These are phyloP conservation scores for Pseudogymnoascus sp. DNA, from an alignment of 2,329 filamentous ascomycete species.

Conservation along the genomic window DNA sequence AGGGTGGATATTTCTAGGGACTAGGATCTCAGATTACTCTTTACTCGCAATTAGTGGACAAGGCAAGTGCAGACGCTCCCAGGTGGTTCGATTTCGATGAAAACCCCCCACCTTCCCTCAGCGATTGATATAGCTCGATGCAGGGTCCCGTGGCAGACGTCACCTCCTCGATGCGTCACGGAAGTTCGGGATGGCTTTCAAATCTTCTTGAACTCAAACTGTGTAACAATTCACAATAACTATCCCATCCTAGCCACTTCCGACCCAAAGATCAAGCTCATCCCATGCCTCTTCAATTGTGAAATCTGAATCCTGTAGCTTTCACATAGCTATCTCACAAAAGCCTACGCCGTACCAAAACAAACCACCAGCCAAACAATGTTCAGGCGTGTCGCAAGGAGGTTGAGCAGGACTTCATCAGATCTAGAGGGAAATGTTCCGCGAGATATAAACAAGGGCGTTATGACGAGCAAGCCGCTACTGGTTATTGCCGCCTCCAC, in stretches of 20 bases:
- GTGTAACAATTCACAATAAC: background rate
- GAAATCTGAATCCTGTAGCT: background rate
- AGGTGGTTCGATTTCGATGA: background rate
- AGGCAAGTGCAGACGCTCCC: background rate
- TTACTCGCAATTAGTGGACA: background rate
- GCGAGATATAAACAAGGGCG: background rate
- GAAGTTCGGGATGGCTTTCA: too few species aligned
- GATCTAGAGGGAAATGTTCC: background rate
- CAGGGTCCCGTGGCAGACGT: background rate
- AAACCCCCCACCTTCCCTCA: background rate
- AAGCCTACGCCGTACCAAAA: background rate
- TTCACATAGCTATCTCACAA: background rate
- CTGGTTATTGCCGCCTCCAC: constrained; percentile 43
- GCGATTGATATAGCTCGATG: background rate
- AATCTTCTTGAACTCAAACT: background rate
- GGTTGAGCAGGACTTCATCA: background rate
- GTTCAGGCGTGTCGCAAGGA: background rate
- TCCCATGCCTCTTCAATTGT: background rate
- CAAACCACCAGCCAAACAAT: background rate
- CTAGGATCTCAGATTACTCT: background rate
- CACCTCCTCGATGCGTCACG: background rate
- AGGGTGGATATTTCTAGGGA: background rate
- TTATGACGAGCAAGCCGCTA: background rate
- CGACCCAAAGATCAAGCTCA: background rate
- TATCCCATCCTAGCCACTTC: background rate